A percentile compares a stretch with the other conserved stretches of the same genome.
Evolutionary conservation across 2,329 filamentous ascomycete species (phyloP).

Genomic region (Dendrostoma leiphaemia): DNA sequence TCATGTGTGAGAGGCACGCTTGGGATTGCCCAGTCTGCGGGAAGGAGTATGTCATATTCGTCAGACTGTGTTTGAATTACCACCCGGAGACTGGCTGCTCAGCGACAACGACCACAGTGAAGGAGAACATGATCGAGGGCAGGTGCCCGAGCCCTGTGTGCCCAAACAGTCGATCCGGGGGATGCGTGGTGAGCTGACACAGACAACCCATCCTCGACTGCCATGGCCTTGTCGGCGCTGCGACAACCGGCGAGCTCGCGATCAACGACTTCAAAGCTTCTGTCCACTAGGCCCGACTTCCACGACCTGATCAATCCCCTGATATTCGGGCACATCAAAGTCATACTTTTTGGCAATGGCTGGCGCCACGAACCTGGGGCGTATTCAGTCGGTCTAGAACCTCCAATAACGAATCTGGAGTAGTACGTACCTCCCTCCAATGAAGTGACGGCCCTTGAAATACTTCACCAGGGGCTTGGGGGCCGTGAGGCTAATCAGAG

Average conservation of each 20-base stretch:
- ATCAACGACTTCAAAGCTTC: conserved; percentile 46
- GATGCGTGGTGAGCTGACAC: conserved; percentile 52
- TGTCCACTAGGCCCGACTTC: conserved; percentile 60
- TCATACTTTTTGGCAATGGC: conserved; percentile 81
- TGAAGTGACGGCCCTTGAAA: conserved; percentile 85
- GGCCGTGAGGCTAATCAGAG: conserved; percentile 85
- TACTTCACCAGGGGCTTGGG: conserved; percentile 85
- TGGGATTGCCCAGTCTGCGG: conserved; percentile 58
- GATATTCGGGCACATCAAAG: conserved; percentile 78
- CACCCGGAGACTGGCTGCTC: conserved; percentile 50
- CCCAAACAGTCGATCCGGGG: conserved; percentile 56
- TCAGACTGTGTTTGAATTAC: conserved; percentile 53
- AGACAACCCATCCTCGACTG: not conserved
- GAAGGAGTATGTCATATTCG: conserved; percentile 57
- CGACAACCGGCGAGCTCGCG: conserved; percentile 4
- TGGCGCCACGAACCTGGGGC: conserved; percentile 70
- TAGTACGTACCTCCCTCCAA: conserved; percentile 71
- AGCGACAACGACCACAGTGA: conserved; percentile 36
- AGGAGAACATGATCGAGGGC: conserved; percentile 49
- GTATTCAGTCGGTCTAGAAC: conserved; percentile 5
- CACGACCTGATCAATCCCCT: conserved; percentile 84
- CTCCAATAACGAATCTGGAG: not conserved
- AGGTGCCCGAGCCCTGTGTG: conserved; percentile 59
- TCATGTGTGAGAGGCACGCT: conserved; percentile 60
- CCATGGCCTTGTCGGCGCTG: not conserved